phyloP scores from a whole-genome alignment of 2,329 filamentous ascomycete species.

The Exophiala sideris region DNA sequence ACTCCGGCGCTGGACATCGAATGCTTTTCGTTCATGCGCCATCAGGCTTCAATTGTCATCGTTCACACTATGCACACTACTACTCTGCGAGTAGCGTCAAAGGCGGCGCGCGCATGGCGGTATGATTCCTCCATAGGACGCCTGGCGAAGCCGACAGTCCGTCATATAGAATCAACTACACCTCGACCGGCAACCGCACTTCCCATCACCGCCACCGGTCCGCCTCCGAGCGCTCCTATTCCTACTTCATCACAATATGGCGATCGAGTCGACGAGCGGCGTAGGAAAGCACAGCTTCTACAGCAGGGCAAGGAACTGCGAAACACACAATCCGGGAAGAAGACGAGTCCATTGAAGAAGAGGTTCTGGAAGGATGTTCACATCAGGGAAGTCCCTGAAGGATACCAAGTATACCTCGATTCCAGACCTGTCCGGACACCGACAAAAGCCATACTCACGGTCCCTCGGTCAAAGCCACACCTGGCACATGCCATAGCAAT shows the following conservation, averaged over 20 bases:
- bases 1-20: no score
- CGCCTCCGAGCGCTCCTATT: constrained; percentile 57
- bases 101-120: not conserved
- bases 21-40: no score
- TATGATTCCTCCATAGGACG: constrained; percentile 6
- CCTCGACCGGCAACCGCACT: constrained; percentile 41
- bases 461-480: constrained; percentile 73
- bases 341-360: constrained; percentile 53
- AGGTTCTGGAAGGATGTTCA: constrained; percentile 86
- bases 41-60: not conserved
- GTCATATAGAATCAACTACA: constrained; percentile 11
- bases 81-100: constrained; percentile 3
- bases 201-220: constrained; percentile 57
- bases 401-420: constrained; percentile 71
- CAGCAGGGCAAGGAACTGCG: constrained; percentile 45
- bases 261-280: constrained; percentile 47
- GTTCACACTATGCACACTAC: constrained; percentile 8
- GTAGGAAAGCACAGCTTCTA: constrained; percentile 50
- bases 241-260: constrained; percentile 47
- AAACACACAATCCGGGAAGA: constrained; percentile 34
- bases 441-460: constrained; percentile 65
- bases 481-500: constrained; percentile 82
- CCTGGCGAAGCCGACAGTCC: constrained; percentile 1
- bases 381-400: constrained; percentile 60
- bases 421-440: constrained; percentile 73